Evolutionary conservation across 192 early-diverging fungal species (phyloP).

Genomic region (Podila verticillata): DNA sequence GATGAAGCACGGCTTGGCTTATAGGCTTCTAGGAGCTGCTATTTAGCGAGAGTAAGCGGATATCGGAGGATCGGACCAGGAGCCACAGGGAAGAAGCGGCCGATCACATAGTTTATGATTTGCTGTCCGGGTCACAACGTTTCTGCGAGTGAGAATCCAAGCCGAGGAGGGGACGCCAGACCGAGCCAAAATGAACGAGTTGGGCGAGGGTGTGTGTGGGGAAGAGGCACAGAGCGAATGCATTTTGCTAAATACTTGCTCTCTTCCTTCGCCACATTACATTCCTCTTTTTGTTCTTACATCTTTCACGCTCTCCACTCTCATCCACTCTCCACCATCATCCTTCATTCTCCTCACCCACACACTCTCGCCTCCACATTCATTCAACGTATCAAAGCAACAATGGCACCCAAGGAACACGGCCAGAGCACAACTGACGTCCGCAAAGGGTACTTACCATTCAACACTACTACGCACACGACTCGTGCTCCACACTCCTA

Average conservation of each 20-base stretch:
- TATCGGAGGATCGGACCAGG: too few species aligned
- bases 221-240: too few species aligned
- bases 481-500: not conserved
- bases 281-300: not conserved
- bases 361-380: not conserved
- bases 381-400: not conserved
- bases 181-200: too few species aligned
- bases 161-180: too few species aligned
- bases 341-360: not conserved
- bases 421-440: conserved; percentile 48
- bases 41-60: too few species aligned
- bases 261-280: not conserved
- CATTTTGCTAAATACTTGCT: not conserved
- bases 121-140: too few species aligned
- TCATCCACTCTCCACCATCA: not conserved
- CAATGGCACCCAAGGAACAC: conserved; percentile 41
- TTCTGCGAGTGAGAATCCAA: too few species aligned
- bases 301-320: not conserved
- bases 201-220: too few species aligned
- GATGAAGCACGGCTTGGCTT: too few species aligned
- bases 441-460: conserved; percentile 27
- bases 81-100: too few species aligned
- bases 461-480: not conserved
- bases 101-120: too few species aligned
- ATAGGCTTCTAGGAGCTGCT: too few species aligned